Evolutionary conservation across 495 filamentous ascomycete genomes (phyloP).

Genomic region (Penicillium goetzii): DNA sequence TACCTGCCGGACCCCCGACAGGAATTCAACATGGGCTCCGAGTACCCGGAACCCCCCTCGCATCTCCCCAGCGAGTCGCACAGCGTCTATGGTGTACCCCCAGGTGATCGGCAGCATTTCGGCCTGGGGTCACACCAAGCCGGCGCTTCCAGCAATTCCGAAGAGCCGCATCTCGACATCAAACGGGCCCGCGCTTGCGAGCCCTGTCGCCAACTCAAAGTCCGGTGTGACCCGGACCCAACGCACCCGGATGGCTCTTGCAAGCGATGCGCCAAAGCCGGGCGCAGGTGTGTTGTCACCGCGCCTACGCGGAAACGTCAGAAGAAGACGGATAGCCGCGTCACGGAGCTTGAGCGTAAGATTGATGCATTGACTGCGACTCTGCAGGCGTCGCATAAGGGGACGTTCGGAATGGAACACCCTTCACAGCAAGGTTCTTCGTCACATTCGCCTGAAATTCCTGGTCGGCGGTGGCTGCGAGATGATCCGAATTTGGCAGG

Average conservation of each 20-base stretch:
- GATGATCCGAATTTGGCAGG: conserved; percentile 20
- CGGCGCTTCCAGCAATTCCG: conserved; percentile 30
- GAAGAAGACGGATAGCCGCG: conserved; percentile 91
- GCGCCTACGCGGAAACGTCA: conserved; percentile 82
- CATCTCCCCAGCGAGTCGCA: conserved; percentile 22
- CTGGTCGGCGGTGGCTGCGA: conserved; percentile 23
- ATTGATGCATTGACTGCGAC: conserved; percentile 86
- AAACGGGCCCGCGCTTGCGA: conserved; percentile 92
- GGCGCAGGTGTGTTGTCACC: conserved; percentile 78
- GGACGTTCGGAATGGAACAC: conserved; percentile 10
- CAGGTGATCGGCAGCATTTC: conserved; percentile 5
- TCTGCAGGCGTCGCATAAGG: conserved; percentile 56
- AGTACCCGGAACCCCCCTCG: conserved; percentile 40
- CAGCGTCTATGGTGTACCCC: not conserved
- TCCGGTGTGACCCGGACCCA: conserved; percentile 76
- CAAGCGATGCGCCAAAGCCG: conserved; percentile 84
- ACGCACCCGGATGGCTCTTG: conserved; percentile 67
- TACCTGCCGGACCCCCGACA: conserved; percentile 24
- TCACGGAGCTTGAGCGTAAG: conserved; percentile 92
- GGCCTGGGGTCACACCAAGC: conserved; percentile 9
- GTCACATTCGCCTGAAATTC: conserved; percentile 7
- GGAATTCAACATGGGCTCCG: conserved; percentile 17
- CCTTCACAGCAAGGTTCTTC: not conserved
- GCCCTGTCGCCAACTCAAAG: conserved; percentile 86
- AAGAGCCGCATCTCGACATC: conserved; percentile 55